Base-by-base conservation (phyloP, 257 asterid species). In the Gentiana dahurica region DNA sequence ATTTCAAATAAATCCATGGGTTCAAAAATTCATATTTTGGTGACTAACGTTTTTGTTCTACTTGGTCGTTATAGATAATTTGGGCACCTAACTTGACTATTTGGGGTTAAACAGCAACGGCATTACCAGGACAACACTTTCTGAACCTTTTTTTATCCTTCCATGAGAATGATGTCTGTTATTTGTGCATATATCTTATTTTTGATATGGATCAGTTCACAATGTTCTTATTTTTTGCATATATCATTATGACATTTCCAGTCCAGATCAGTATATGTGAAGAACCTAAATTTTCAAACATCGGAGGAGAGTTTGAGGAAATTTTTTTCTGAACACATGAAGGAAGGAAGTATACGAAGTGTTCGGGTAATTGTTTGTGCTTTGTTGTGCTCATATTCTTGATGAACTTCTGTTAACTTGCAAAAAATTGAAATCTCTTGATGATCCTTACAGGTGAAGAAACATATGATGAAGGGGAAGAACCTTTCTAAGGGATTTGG, bases 401-500 rank as follows among this genome's bases (percentile, higher is more conserved):
- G 33, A 37, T 63, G 49, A 36, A 39, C 64, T 56, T 34, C 53
- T 54, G 50, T 59, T 47, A 34, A 12, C 24, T 24, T 36, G 49
- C 54, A 9, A 32, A 34, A 44, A 34, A 46, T 38, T 55, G 11
- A 47, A n/a, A 57, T 59, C 12, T 37, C 49, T 59, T 8, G 43
- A 34, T 46, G 39, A 36, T 47, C 41, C 59, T 39, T 65, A 47
- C 59, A 86, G 97, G 95, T 87, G 78, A 85, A 85, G 77, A 91
- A 85, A 75, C 95, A 91, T 72, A 36, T 77, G 53, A 87, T 85
- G 80, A 87, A 87, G 54, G 96, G 96, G 70, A 87, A 91, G 79
- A 77, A 59, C 57, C 80, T 91, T 48, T 91, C 98, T 1, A 87
- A 72, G 92, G 98, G 98, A 57, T 91, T 87, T 69, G 98, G 98